These are phyloP conservation scores for Amoeboaphelidium protococcarum DNA, from an alignment of 371 early-diverging fungal species.

Conservation along the genomic window DNA sequence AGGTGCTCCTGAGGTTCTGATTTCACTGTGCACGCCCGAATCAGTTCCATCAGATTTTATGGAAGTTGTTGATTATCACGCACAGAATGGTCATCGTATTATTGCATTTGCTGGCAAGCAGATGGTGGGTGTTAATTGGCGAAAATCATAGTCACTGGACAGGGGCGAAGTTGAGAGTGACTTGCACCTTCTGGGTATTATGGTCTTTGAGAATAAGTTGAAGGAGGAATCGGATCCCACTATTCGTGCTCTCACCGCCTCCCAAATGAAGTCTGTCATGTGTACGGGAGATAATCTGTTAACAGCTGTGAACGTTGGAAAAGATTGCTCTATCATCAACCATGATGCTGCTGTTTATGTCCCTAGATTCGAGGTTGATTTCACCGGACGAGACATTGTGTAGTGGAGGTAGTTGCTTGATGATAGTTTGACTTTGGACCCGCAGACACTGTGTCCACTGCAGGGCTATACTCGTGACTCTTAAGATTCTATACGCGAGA, in stretches of 20 bases:
- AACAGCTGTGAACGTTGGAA: conserved; percentile 89
- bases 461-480: no score
- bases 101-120: conserved; percentile 66
- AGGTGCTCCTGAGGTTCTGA: conserved; percentile 88
- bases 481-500: no score
- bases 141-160: conserved; percentile 45
- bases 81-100: conserved; percentile 84
- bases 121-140: conserved; percentile 36
- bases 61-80: conserved; percentile 43
- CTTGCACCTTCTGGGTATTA: conserved; percentile 71
- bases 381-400: background rate
- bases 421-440: background rate
- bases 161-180: conserved; percentile 61
- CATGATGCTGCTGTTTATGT: conserved; percentile 16
- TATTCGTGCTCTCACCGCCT: conserved; percentile 51
- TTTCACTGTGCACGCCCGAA: conserved; percentile 46
- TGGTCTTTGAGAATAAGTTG: conserved; percentile 96
- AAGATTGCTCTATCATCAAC: conserved; percentile 56
- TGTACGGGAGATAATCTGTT: conserved; percentile 97
- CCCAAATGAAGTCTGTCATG: conserved; percentile 87
- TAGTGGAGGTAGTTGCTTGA: background rate
- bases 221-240: conserved; percentile 63
- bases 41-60: conserved; percentile 57
- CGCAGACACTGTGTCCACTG: background rate
- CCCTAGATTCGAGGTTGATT: conserved; percentile 12